Evolutionary conservation across 345 rosid genomes (phyloP), one percentile per base, ranked within the genome.

Genomic region (Xanthoceras sorbifolium): DNA sequence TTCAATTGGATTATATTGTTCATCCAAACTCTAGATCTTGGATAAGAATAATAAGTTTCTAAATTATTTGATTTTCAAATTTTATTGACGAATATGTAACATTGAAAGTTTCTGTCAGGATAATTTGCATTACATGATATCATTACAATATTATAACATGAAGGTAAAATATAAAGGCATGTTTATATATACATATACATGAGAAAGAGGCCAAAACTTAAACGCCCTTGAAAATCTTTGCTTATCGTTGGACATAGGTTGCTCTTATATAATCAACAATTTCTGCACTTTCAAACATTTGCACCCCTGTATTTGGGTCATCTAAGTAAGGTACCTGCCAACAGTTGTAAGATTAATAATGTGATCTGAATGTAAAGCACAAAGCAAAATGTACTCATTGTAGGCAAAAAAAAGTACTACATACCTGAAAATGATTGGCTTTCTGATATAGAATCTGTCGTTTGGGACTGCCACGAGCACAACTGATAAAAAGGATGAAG

Each of bases 201-300:
- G 1, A 14, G 12, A 15, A 48, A 18, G 54, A 64, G 64, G 57
- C 15, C 23, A 34, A 61, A 79, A 81, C 10, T 44, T 23, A 14
- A 75, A 61, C 34, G 25, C 71, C 48, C 54, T 64, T 42, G 4
- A 6, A 59, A 23, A 64, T 54, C 50, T 54, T 72, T 42, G 44
- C 77, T 70, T 61, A 71, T 86, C 80, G 84, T 40, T 78, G 82
- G 36, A 90, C 90, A 84, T 95, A 92, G 46, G 96, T 95, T 83
- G 93, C 93, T 85, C 73, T 89, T 31, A 95, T 82, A 84, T 90
- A 91, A 22, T 95, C 98, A 50, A 84, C 86, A 44, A 95, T 93
- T 65, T 92, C 94, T 65, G 99, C 98, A 84, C 98, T 95, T 82
- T 95, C 98, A 82, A 91, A 93, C 97, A 93, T 91, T 48, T 89